Evolutionary conservation across 768 basidiomycete genomes (phyloP).

Genomic region (Trametes meyenii): DNA sequence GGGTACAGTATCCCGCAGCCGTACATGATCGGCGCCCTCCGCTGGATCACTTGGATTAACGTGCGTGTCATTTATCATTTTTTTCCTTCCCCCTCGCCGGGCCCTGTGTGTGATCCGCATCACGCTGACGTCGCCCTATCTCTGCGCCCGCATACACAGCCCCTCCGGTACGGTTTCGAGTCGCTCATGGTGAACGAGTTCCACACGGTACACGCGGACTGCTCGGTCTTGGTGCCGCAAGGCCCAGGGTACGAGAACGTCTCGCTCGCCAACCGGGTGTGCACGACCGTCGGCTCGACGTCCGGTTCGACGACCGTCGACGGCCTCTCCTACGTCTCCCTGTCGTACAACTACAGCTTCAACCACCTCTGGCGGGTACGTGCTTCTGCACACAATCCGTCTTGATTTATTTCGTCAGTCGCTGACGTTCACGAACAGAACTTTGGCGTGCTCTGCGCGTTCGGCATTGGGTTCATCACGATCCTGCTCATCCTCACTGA

Average conservation of each 20-base stretch:
- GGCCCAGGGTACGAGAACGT: conserved; percentile 65
- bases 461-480: conserved; percentile 58
- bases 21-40: conserved; percentile 67
- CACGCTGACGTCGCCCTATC: not conserved
- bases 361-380: conserved; percentile 50
- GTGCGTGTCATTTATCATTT: conserved; percentile 37
- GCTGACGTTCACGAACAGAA: conserved; percentile 43
- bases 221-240: conserved; percentile 59
- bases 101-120: not conserved
- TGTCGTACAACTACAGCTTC: conserved; percentile 47
- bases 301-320: conserved; percentile 62
- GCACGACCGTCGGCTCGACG: conserved; percentile 67
- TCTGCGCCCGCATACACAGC: conserved; percentile 39
- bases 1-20: conserved; percentile 64
- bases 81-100: too few species aligned
- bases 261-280: conserved; percentile 69
- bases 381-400: not conserved
- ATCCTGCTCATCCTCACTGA: conserved; percentile 63
- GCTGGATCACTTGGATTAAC: conserved; percentile 69
- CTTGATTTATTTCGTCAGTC: not conserved
- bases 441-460: conserved; percentile 70
- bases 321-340: conserved; percentile 57
- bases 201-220: conserved; percentile 62
- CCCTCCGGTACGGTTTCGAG: conserved; percentile 76
- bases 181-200: conserved; percentile 82